Evolutionary conservation across 2,329 filamentous ascomycete genomes (phyloP).

Genomic region (Colletotrichum camelliae): DNA sequence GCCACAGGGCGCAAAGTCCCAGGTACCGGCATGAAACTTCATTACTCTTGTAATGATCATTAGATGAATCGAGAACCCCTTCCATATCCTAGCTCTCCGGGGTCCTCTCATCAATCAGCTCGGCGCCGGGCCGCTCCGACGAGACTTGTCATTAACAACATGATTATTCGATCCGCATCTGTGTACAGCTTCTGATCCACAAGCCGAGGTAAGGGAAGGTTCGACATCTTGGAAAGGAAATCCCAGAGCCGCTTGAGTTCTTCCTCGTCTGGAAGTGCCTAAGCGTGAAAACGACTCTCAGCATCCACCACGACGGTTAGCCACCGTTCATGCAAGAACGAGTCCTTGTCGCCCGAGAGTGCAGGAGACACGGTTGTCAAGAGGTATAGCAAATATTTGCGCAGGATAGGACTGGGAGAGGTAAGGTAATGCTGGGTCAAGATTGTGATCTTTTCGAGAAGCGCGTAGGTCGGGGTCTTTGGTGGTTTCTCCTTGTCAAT

Average conservation of each 20-base stretch:
- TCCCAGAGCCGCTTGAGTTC: background rate
- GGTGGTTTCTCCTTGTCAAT: slow-evolving; percentile 57
- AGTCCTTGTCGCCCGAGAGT: slow-evolving; percentile 77
- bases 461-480: slow-evolving; percentile 79
- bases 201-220: background rate
- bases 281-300: background rate
- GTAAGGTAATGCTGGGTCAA: slow-evolving; percentile 92
- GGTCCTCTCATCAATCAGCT: too few relatives aligned
- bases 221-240: background rate
- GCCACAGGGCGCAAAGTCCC: too few relatives aligned
- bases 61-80: too few relatives aligned
- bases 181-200: background rate
- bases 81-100: too few relatives aligned
- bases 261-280: background rate
- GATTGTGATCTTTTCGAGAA: slow-evolving; percentile 80
- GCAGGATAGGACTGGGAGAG: slow-evolving; percentile 79
- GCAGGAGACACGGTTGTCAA: slow-evolving; percentile 75
- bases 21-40: too few relatives aligned
- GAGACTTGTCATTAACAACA: background rate
- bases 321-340: slow-evolving; percentile 67
- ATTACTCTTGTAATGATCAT: too few relatives aligned
- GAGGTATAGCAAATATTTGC: slow-evolving; percentile 79
- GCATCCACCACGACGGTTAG: background rate
- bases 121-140: background rate
- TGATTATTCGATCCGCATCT: background rate